Evolutionary conservation across 1,284 basidiomycete species (phyloP), one percentile per base, ranked within the genome.

Genomic region (Trametes pubescens): DNA sequence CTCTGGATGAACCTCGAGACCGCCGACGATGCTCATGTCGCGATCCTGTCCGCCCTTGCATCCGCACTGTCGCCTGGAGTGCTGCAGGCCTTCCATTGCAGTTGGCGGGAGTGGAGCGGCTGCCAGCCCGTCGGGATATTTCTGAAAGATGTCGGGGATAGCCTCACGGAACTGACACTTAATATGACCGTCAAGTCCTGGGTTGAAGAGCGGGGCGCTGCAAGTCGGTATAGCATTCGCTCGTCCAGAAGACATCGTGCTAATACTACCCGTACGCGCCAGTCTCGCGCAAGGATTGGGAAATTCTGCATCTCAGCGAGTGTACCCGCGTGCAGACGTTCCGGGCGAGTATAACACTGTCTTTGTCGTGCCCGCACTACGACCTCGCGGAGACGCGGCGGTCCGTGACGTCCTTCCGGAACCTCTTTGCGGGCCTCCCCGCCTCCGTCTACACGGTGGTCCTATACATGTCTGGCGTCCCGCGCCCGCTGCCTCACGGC

Each of bases 191-290:
- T 55, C 32, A 21, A 13, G 38, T 34, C 60, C 21, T 61, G 60
- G 60, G 60, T 61, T 13, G 60, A 61, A 16, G 60, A 61, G n/a
- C n/a, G 21, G 9, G 60, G 54, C 37, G 37, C 32, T 40, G 60
- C 60, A 51, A 61, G 60, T 61, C 47, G 21, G 60, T 61, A 51
- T 51, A 13, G 32, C 51, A 46, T 46, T 53, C 40, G n/a, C 40
- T 24, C 13, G n/a, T 21, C 44, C 13, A 10, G 11, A 53, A 53
- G 34, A 40, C n/a, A 40, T 9, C 35, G 10, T 22, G n/a, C 34
- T 44, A 24, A 34, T 18, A 29, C 44, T 18, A 29, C 44, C 8
- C 53, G 21, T 22, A 4, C 11, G 16, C 18, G 18, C 49, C 53
- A 61, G 60, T 61, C n/a, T 38, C 26, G 21, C 46, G 47, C 29